Evolutionary conservation across 176 grass and related monocot genomes (phyloP), one percentile per base, ranked within the genome.

Genomic region (Oryza officinalis): DNA sequence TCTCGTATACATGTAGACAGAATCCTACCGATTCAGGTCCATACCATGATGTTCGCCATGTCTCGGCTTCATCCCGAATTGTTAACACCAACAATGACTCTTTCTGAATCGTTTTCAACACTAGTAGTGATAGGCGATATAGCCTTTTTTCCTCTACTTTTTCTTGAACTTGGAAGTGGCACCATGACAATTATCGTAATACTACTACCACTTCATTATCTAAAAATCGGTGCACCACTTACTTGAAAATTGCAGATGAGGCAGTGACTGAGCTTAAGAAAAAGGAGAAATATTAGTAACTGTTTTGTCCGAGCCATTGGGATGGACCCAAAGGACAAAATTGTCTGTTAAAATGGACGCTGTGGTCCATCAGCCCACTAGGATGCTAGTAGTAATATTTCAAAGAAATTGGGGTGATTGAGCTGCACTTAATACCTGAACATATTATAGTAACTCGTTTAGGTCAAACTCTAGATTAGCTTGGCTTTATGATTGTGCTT

Each of bases 401-500:
- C 52, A 26, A 85, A 81, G 43, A 65, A 76, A 37, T 8, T 1
- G 52, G 65, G 26, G 50, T 27, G 71, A 45, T 81, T 52, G 32
- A 76, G 31, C 50, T 44, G 77, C 87, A 71, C 37, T 83, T 63
- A 89, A 81, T 72, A 76, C 83, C 82, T 85, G 82, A 64, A 68
- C 72, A 44, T 82, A 90, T 57, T 82, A 43, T 23, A 54, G 31
- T 70, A 44, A 17, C 43, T 71, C 13, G 3, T 81, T 32, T 78
- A 78, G 78, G 83, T 86, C 78, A 82, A 86, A 78, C 67, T 78
- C 50, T 82, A 77, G 79, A 86, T 82, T 72, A 82, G 33, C 66
- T 27, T 82, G 88, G 72, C 66, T 76, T 76, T 86, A 74, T 49
- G 73, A 18, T 30, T 0, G 28, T 86, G 43, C 79, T 86, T 74